Evolutionary conservation across 371 early-diverging fungal species (phyloP), one percentile per base, ranked within the genome.

Genomic region (Actinomortierella wolfii): DNA sequence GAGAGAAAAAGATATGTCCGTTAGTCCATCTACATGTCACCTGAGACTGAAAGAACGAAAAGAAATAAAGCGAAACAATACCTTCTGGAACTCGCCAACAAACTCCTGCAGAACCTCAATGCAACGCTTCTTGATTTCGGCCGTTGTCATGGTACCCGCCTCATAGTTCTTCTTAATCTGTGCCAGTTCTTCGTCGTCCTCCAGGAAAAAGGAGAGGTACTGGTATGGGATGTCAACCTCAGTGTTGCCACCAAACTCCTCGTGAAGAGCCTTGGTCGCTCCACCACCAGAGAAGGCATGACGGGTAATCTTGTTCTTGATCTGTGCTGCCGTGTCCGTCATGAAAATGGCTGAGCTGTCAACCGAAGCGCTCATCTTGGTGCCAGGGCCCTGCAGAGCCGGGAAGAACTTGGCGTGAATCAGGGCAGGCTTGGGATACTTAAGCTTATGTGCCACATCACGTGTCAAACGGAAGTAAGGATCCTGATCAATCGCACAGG

Each of bases 401-500:
- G 99, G 99, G 84, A 99, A 94, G 85, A 99, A 98, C 78, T 91
- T 91, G 42, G 96, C 87, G 77, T 99, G 99, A 55, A 99, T 89
- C 43, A 98, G 80, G 11, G 93, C 80, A 3, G 99, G 99, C 80
- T 99, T 99, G 49, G 90, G 95, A 81, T 96, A 95, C 82, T 97
- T 96, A 48, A 99, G 86, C 61, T 85, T 88, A 58, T 85, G 85
- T 20, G 99, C 93, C 17, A 98, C 97, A 82, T 99, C 99, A 66
- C 99, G 89, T 0, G 99, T 98, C 58, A 99, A 79, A 47, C 99
- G 92, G 89, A 99, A 99, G 84, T 98, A 99, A 57, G 99, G 99
- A 73, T 99, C 99, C 85, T 99, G 99, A 78, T 99, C 99, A 68
- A 99, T 98, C 44, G 99, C 99, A 76, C 96, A 95, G 20, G 99